phyloP scores from a whole-genome alignment of 2,329 filamentous ascomycete species.

The Aureobasidium uvarum region DNA sequence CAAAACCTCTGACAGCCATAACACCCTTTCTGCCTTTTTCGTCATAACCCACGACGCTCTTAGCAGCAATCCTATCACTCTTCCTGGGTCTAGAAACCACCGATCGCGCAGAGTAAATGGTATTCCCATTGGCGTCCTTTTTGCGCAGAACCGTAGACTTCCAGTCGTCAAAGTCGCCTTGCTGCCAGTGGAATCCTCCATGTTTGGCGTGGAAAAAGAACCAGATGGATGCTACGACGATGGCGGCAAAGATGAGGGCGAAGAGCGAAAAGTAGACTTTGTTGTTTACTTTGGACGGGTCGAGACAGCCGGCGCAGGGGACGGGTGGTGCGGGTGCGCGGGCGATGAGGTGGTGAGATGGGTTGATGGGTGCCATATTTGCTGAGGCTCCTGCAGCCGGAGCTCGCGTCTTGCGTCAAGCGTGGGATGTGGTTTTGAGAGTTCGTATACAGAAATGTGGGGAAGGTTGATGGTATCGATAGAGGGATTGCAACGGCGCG shows the following conservation, averaged over 20 bases:
- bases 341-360: background rate
- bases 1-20: conserved; percentile 41
- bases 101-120: conserved; percentile 72
- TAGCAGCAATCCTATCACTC: conserved; percentile 40
- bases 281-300: conserved; percentile 46
- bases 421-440: background rate
- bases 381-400: background rate
- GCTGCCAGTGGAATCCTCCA: conserved; percentile 82
- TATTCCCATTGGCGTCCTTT: conserved; percentile 83
- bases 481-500: background rate
- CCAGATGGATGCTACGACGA: conserved; percentile 79
- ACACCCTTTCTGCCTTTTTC: conserved; percentile 46
- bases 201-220: conserved; percentile 99
- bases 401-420: background rate
- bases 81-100: conserved; percentile 56
- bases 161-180: conserved; percentile 97
- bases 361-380: background rate
- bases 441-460: background rate
- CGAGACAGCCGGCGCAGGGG: conserved; percentile 27
- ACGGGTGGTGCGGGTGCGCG: conserved; percentile 20
- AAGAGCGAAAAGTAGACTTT: conserved; percentile 78
- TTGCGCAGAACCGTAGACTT: conserved; percentile 89
- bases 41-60: conserved; percentile 46
- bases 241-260: conserved; percentile 72
- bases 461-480: conserved; percentile 7